Evolutionary conservation across 306 rosid genomes (phyloP), one percentile per base, ranked within the genome.

Genomic region (Fragaria nilgerrensis): DNA sequence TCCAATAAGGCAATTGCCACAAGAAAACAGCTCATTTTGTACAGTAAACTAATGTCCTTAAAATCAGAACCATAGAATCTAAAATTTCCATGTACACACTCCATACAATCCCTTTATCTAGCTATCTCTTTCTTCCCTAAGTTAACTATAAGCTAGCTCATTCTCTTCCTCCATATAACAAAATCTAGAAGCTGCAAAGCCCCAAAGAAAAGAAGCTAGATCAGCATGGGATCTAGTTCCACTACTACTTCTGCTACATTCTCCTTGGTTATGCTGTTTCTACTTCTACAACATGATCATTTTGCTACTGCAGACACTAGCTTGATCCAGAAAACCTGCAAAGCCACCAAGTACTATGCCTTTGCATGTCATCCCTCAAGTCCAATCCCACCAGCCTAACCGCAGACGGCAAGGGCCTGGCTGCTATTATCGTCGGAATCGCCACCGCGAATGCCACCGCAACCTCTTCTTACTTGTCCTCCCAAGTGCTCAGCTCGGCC

Each of bases 361-460:
- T 95, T 16, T 95, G 99, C 73, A 79, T 87, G 75, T 86, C 96
- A 6, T 81, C 91, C 56, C 90, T 95, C 27, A 88, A 83, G 81
- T 92, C 96, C 0, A 76, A 87, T 80, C 96, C 97, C 9, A 72
- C 81, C 9, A 90, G 97, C 78, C 82, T 55, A 74, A 75, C 72
- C 8, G 88, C 92, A 37, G 97, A 95, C 70, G 81, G 88, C 2
- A 95, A 89, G 63, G 97, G 96, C 41, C 74, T 95, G 69, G 97
- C 97, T 0, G 36, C 70, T 17, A 89, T 95, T 74, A 91, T 95
- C 90, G 75, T 81, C 25, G 86, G 86, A 14, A 80, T 85, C 23
- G 99, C 87, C 25, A 79, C 71, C 65, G 81, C 88, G n/a, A 91
- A 95, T 56, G 93, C 97, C 17, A 89, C 97, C 0, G 86, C 93